phyloP scores from a whole-genome alignment of 768 basidiomycete species.

The Podaxis sp. region DNA sequence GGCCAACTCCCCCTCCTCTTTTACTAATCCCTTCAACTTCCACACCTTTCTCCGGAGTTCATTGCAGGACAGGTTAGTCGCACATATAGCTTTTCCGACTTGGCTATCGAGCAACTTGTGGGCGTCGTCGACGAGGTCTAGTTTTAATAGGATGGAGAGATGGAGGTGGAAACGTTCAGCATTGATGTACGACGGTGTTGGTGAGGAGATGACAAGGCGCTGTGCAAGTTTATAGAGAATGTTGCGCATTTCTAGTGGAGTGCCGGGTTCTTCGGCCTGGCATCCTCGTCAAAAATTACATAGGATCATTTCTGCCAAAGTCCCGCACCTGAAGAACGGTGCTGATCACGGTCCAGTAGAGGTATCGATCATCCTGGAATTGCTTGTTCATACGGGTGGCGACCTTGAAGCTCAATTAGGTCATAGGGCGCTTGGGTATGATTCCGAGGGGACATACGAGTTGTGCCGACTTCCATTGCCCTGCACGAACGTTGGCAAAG shows the following conservation, averaged over 20 bases:
- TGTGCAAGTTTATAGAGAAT: slow-evolving; percentile 79
- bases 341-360: slow-evolving; percentile 83
- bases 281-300: neutral
- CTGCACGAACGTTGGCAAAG: slow-evolving; percentile 78
- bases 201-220: slow-evolving; percentile 63
- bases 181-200: slow-evolving; percentile 59
- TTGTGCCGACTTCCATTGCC: slow-evolving; percentile 86
- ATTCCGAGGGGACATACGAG: slow-evolving; percentile 44
- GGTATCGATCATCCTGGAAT: slow-evolving; percentile 77
- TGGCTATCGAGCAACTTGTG: slow-evolving; percentile 67
- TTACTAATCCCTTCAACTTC: slow-evolving; percentile 50
- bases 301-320: neutral
- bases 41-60: slow-evolving; percentile 75
- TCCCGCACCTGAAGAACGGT: slow-evolving; percentile 69
- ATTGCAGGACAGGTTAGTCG: slow-evolving; percentile 70
- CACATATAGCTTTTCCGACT: slow-evolving; percentile 64
- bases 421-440: slow-evolving; percentile 7
- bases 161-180: slow-evolving; percentile 82
- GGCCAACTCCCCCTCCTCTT: slow-evolving; percentile 64
- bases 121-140: slow-evolving; percentile 70
- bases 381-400: slow-evolving; percentile 82
- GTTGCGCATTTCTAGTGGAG: slow-evolving; percentile 58
- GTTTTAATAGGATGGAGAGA: slow-evolving; percentile 66
- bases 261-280: slow-evolving; percentile 70
- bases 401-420: slow-evolving; percentile 44